Evolutionary conservation across 169 alveolate genomes (phyloP).

Genomic region (Babesia bigemina): DNA sequence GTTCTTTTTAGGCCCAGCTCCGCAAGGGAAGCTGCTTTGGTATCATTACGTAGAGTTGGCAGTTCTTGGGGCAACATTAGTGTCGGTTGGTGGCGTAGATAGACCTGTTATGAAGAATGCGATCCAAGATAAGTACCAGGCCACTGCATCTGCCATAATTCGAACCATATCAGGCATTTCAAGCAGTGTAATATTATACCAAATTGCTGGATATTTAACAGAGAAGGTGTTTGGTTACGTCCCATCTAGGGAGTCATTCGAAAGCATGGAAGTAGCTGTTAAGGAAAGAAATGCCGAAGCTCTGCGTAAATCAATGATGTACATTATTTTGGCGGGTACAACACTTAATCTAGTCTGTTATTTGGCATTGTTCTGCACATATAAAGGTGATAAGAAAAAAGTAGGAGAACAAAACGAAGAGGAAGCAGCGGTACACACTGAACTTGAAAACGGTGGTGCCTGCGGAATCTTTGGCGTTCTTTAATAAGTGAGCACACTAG

Average conservation of each 20-base stretch:
- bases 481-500: too few species aligned
- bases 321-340: constrained; percentile 7
- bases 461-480: too few species aligned
- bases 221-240: constrained; percentile 12
- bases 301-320: constrained; percentile 13
- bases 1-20: constrained; percentile 24
- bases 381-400: background rate
- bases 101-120: constrained; percentile 2
- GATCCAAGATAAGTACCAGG: background rate
- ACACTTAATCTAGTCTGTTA: constrained; percentile 4
- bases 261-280: background rate
- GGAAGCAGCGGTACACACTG: too few species aligned
- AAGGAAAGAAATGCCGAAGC: constrained; percentile 11
- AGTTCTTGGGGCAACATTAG: constrained; percentile 10
- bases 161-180: constrained; percentile 9
- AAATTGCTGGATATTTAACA: constrained; percentile 1
- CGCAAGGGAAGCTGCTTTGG: background rate
- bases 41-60: constrained; percentile 6
- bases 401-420: too few species aligned
- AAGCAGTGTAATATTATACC: constrained; percentile 1
- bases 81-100: constrained; percentile 9
- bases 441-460: too few species aligned
- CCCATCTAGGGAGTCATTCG: constrained; percentile 1
- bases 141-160: background rate
- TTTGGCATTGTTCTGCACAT: constrained; percentile 11